Evolutionary conservation across 345 rosid genomes (phyloP).

Genomic region (Linum usitatissimum): DNA sequence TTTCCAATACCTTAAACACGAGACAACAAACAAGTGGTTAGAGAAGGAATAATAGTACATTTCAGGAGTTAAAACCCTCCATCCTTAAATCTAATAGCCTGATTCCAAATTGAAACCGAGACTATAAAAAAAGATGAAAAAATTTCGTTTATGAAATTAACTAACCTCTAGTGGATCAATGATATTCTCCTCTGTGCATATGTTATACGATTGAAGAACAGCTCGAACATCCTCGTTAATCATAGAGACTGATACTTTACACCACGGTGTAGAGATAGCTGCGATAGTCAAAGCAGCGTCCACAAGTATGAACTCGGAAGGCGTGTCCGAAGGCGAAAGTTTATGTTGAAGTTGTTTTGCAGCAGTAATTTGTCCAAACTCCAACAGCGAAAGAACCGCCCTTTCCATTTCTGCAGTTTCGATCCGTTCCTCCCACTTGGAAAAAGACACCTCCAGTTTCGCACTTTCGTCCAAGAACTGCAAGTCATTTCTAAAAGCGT

Average conservation of each 20-base stretch:
- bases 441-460: slow-evolving; percentile 57
- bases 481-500: slow-evolving; percentile 40
- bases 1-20: slow-evolving; percentile 56
- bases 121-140: slow-evolving; percentile 5
- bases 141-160: slow-evolving; percentile 6
- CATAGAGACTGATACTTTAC: slow-evolving; percentile 31
- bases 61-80: no score
- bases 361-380: slow-evolving; percentile 91
- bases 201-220: slow-evolving; percentile 42
- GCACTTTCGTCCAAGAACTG: slow-evolving; percentile 58
- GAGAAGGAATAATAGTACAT: neutral
- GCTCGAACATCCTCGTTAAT: slow-evolving; percentile 59
- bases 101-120: neutral
- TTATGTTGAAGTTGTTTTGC: slow-evolving; percentile 93
- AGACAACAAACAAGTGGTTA: neutral
- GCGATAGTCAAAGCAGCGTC: slow-evolving; percentile 84
- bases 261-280: slow-evolving; percentile 47
- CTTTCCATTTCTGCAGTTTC: slow-evolving; percentile 83
- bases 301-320: slow-evolving; percentile 62
- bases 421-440: slow-evolving; percentile 91
- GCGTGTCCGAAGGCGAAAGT: slow-evolving; percentile 61
- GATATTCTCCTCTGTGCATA: slow-evolving; percentile 26
- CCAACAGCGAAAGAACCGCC: slow-evolving; percentile 83
- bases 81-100: neutral
- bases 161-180: slow-evolving; percentile 66